Evolutionary conservation across 805 yeast species (phyloP).

Genomic region (Tetrapisispora arboricola): DNA sequence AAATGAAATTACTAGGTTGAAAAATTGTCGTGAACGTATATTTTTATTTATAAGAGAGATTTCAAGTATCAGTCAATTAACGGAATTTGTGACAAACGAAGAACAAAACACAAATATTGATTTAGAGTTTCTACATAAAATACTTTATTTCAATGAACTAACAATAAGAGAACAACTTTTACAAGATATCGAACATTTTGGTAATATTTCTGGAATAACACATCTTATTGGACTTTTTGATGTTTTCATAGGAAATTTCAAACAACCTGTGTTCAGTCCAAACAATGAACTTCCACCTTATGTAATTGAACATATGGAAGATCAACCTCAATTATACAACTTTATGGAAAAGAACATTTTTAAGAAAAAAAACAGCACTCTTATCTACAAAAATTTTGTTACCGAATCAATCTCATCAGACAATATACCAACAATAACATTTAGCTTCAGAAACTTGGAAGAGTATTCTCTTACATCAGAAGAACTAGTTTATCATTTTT

Average conservation of each 20-base stretch:
- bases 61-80: slow-evolving; percentile 11
- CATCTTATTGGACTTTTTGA: slow-evolving; percentile 31
- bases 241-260: slow-evolving; percentile 37
- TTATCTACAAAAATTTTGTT: slow-evolving; percentile 32
- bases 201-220: slow-evolving; percentile 36
- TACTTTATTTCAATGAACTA: slow-evolving; percentile 41
- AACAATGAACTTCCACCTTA: slow-evolving; percentile 48
- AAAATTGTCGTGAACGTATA: slow-evolving; percentile 29
- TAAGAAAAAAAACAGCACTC: slow-evolving; percentile 35
- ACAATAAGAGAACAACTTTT: slow-evolving; percentile 25
- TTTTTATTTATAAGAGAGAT: slow-evolving; percentile 28
- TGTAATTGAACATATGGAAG: slow-evolving; percentile 39
- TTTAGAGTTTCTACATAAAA: slow-evolving; percentile 36
- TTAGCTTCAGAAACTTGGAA: slow-evolving; percentile 22
- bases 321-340: slow-evolving; percentile 48
- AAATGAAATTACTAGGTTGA: slow-evolving; percentile 31
- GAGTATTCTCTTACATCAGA: slow-evolving; percentile 41
- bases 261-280: slow-evolving; percentile 48
- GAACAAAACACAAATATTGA: slow-evolving; percentile 11
- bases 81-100: background rate
- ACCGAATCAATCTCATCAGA: slow-evolving; percentile 60
- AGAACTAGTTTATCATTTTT: slow-evolving; percentile 44
- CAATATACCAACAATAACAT: slow-evolving; percentile 52
- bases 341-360: slow-evolving; percentile 61
- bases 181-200: slow-evolving; percentile 8